Base-by-base conservation (phyloP, 1,284 basidiomycete genomes). In the Boletellus deceptivus region DNA sequence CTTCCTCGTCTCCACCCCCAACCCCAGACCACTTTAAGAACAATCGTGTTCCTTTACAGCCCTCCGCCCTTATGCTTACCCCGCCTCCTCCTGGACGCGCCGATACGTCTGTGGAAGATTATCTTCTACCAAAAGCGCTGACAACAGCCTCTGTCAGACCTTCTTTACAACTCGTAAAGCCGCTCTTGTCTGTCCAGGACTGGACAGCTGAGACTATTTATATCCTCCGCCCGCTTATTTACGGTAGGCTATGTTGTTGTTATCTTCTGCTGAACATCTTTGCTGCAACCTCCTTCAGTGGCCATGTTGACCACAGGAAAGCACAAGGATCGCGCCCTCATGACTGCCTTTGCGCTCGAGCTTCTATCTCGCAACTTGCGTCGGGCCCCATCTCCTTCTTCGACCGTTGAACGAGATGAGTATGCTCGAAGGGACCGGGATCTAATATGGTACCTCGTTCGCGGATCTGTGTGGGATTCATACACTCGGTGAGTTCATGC, bases 391-490 rank as follows among this genome's bases (percentile, higher is more conserved):
- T 72, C 82, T 11, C 67, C 80, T 3, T 84, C 84, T 29, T 78
- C 84, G 18, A 58, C 74, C 3, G 74, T 91, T 17, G 89, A 92
- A 64, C 79, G 86, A 50, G 76, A 77, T 11, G 93, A 97, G 68
- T 91, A 96, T 63, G 82, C 89, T 16, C 78, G 82, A 47, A 75
- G 93, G 57, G 91, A 94, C 66, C 79, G 86, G 43, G 84, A 89
- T 56, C 78, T 98, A 53, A 71, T 89, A 29, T 91, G 86, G 83
- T 95, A 95, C 68, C 77, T 97, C 45, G 73, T 98, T 55, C 84
- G 92, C 34, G 94, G 93, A 24, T 86, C 90, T 5, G 82, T 95
- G 49, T 98, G 95, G 95, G 75, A 89, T 56, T 77, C 79, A 4
- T 95, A 84, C 73, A 96, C 94, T 33, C 76, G 84, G 84, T 88